phyloP scores from a whole-genome alignment of 768 basidiomycete genomes.

The Serendipita sp. region DNA sequence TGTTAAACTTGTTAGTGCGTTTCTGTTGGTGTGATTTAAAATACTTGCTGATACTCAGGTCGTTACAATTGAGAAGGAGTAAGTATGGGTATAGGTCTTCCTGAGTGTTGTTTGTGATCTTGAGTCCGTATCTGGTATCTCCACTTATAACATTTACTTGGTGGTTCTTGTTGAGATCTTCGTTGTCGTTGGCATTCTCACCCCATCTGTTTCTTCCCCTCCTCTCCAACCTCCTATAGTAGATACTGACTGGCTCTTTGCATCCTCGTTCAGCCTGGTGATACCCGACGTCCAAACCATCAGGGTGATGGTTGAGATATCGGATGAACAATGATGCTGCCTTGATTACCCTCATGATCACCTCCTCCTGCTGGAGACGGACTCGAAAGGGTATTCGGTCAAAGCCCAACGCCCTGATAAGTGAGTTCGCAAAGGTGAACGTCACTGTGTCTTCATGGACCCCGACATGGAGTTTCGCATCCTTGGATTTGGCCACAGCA shows the following conservation, averaged over 20 bases:
- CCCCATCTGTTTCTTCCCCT: conserved; percentile 6
- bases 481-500: too few species aligned
- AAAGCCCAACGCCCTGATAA: too few species aligned
- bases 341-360: too few species aligned
- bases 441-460: too few species aligned
- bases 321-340: too few species aligned
- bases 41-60: conserved; percentile 16
- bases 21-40: too few species aligned
- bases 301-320: conserved; percentile 26
- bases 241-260: not conserved
- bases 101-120: conserved; percentile 15
- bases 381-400: too few species aligned
- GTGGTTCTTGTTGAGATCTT: too few species aligned
- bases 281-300: conserved; percentile 24
- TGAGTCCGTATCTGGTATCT: conserved; percentile 11
- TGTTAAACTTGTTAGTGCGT: too few species aligned
- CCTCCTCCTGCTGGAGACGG: too few species aligned
- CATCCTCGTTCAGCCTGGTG: conserved; percentile 10
- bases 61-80: conserved; percentile 19
- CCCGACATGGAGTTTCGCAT: too few species aligned
- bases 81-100: conserved; percentile 14
- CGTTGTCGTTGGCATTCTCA: conserved; percentile 10
- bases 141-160: conserved; percentile 8
- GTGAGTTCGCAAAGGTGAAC: too few species aligned
- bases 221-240: not conserved